phyloP scores from a whole-genome alignment of 192 early-diverging fungal genomes.

The Neocallimastix lanati region DNA sequence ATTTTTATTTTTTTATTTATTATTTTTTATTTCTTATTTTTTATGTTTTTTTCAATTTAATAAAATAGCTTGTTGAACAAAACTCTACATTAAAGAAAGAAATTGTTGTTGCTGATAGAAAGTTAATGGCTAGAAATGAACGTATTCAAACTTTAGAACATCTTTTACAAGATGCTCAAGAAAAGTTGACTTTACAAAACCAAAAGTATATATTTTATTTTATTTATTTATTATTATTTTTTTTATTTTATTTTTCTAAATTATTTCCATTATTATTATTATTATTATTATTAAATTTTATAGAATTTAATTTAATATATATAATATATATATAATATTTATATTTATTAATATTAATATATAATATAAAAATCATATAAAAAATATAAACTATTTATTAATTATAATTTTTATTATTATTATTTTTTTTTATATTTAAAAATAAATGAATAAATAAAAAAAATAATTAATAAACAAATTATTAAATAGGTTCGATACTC shows the following conservation, averaged over 20 bases:
- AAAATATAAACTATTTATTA: too few relatives aligned
- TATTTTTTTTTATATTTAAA: too few relatives aligned
- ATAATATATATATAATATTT: too few relatives aligned
- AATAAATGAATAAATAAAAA: too few relatives aligned
- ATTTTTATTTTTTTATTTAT: not conserved
- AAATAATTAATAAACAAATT: too few relatives aligned
- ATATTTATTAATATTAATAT: not conserved
- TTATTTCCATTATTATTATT: too few relatives aligned
- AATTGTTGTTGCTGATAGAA: slow-evolving; percentile 70
- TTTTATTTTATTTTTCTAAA: too few relatives aligned
- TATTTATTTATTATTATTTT: not conserved
- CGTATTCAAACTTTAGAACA: slow-evolving; percentile 79
- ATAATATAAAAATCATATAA: too few relatives aligned
- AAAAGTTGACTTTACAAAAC: slow-evolving; percentile 57
- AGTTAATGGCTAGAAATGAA: slow-evolving; percentile 79
- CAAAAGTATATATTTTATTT: slow-evolving; percentile 22
- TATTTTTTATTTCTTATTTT: not conserved
- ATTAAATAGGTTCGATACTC: slow-evolving; percentile 57
- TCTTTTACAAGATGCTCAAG: slow-evolving; percentile 66
- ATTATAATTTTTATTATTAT: too few relatives aligned
- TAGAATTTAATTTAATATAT: slow-evolving; percentile 1
- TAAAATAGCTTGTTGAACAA: slow-evolving; percentile 65
- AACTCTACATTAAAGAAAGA: slow-evolving; percentile 94
- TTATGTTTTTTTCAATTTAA: too few relatives aligned
- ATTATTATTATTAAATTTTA: slow-evolving; percentile 5